Evolutionary conservation across 192 early-diverging fungal genomes (phyloP).

Genomic region (Geranomyces variabilis): DNA sequence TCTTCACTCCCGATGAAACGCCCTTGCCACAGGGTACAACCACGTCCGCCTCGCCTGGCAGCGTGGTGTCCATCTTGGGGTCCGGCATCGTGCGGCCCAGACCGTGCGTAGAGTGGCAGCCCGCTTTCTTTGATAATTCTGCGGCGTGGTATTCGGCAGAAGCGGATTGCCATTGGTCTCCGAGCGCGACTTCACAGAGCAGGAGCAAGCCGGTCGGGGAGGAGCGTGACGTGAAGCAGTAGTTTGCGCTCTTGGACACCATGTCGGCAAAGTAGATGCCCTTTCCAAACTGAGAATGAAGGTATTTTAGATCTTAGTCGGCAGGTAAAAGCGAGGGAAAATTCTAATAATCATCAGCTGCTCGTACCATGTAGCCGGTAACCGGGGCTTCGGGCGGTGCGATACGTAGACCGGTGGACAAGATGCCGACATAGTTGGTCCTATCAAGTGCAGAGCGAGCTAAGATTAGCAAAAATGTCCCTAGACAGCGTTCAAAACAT

Average conservation of each 20-base stretch:
- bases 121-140: conserved; percentile 31
- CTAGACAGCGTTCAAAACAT: no score
- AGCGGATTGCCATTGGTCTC: conserved; percentile 46
- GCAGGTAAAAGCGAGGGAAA: not conserved
- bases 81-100: conserved; percentile 63
- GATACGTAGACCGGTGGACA: conserved; percentile 66
- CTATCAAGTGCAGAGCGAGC: not conserved
- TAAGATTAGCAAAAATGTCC: no score
- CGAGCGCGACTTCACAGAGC: conserved; percentile 79
- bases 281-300: conserved; percentile 71
- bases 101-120: conserved; percentile 66
- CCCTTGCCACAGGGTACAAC: conserved; percentile 55
- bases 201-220: conserved; percentile 64
- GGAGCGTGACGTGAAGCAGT: conserved; percentile 52
- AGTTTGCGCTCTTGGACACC: conserved; percentile 73
- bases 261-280: conserved; percentile 86
- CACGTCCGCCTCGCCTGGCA: conserved; percentile 49
- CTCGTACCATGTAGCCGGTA: conserved; percentile 47
- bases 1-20: conserved; percentile 9
- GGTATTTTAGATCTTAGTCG: no score
- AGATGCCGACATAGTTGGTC: conserved; percentile 78
- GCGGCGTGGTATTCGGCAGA: conserved; percentile 62
- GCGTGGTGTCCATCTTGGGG: conserved; percentile 37
- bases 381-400: conserved; percentile 75
- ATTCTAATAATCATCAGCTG: no score